These are phyloP conservation scores for Komagataella phaffii DNA, from an alignment of 805 yeast genomes.

Conservation along the genomic window DNA sequence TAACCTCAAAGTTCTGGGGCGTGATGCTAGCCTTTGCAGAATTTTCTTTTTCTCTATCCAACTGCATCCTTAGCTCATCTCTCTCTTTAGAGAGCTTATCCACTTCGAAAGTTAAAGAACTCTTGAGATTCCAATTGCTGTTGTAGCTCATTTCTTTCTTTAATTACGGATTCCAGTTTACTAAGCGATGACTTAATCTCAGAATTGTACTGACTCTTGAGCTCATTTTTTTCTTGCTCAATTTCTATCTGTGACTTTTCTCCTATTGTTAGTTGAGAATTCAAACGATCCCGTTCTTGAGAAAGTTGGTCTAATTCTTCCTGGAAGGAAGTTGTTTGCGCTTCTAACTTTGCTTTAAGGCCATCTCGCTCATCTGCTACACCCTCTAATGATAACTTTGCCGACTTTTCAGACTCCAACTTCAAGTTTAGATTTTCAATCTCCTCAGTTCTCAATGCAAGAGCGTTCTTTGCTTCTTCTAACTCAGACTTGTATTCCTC, in stretches of 20 bases:
- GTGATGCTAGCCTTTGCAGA: neutral
- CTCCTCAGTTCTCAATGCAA: neutral
- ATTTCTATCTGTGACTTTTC: neutral
- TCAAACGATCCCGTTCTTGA: neutral
- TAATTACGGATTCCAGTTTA: constrained; percentile 6
- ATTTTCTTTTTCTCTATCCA: neutral
- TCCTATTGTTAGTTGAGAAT: neutral
- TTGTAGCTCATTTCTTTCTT: constrained; percentile 4
- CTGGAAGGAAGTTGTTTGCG: neutral
- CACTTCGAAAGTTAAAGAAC: constrained; percentile 1
- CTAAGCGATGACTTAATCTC: constrained; percentile 4
- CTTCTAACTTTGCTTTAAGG: neutral
- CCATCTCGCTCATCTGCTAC: neutral
- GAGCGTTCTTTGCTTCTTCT: neutral
- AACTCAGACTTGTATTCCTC: neutral
- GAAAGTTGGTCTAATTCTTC: neutral
- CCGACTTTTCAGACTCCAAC: neutral
- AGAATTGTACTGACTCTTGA: constrained; percentile 2
- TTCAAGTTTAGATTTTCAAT: no score
- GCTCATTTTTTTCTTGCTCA: neutral
- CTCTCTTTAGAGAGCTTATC: constrained; percentile 11
- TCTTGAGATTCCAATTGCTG: constrained; percentile 1
- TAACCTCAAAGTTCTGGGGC: neutral
- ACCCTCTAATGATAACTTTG: neutral
- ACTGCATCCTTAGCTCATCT: constrained; percentile 7